A percentile compares a stretch with the other conserved stretches of the same genome.
These are phyloP conservation scores for Botryotinia globosa DNA, from an alignment of 2,329 filamentous ascomycete species.

Conservation along the genomic window DNA sequence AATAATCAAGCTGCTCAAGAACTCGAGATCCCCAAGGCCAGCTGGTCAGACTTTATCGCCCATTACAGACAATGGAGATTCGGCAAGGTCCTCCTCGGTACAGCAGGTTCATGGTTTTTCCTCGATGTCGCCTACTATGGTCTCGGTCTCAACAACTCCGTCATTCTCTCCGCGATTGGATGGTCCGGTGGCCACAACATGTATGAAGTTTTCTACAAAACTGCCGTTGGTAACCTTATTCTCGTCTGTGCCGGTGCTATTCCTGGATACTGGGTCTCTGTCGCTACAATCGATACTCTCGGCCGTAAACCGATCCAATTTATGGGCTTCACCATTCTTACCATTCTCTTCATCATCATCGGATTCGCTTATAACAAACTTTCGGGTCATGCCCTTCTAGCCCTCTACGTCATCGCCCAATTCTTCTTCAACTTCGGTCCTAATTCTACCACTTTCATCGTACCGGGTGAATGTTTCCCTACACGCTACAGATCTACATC, in stretches of 20 bases:
- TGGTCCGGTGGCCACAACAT: conserved; percentile 62
- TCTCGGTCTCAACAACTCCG: conserved; percentile 70
- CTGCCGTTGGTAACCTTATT: conserved; percentile 74
- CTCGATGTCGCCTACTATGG: conserved; percentile 57
- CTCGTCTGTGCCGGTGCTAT: conserved; percentile 74
- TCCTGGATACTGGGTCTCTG: conserved; percentile 77
- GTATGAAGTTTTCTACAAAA: conserved; percentile 68
- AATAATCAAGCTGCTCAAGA: conserved; percentile 51
- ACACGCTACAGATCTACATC: conserved; percentile 40
- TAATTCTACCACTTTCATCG: conserved; percentile 70
- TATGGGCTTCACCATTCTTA: conserved; percentile 59
- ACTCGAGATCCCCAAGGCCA: conserved; percentile 61
- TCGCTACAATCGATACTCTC: conserved; percentile 70
- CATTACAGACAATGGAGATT: conserved; percentile 73
- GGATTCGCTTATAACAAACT: conserved; percentile 58
- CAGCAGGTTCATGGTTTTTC: conserved; percentile 81
- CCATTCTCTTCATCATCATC: conserved; percentile 59
- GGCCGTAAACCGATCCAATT: conserved; percentile 77
- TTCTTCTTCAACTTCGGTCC: conserved; percentile 67
- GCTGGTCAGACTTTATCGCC: conserved; percentile 65
- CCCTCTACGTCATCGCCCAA: conserved; percentile 61
- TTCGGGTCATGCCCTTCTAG: conserved; percentile 51
- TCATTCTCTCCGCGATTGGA: conserved; percentile 71
- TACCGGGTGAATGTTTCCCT: conserved; percentile 62
- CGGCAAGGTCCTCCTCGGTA: conserved; percentile 69